These are phyloP conservation scores for Nematodospora valgi DNA, from an alignment of 805 yeast species.

Conservation along the genomic window DNA sequence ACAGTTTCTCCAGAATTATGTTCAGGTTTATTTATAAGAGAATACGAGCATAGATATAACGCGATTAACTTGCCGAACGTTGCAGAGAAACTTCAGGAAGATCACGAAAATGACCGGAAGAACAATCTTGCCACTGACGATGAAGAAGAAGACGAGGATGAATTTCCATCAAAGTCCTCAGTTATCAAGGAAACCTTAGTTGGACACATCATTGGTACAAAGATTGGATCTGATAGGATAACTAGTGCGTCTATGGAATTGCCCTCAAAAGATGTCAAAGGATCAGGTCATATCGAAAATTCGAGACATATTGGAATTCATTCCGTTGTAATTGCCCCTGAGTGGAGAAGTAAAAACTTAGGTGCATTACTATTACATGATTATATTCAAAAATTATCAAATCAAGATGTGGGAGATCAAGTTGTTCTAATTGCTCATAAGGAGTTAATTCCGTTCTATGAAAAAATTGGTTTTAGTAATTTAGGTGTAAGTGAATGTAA, in stretches of 20 bases:
- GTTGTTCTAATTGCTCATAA: slow-evolving; percentile 73
- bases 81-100: slow-evolving; percentile 31
- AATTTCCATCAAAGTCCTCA: slow-evolving; percentile 46
- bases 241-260: slow-evolving; percentile 59
- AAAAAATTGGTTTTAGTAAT: slow-evolving; percentile 73
- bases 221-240: slow-evolving; percentile 48
- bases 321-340: slow-evolving; percentile 72
- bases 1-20: slow-evolving; percentile 85
- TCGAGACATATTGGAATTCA: slow-evolving; percentile 79
- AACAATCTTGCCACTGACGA: slow-evolving; percentile 29
- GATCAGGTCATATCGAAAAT: slow-evolving; percentile 68
- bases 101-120: slow-evolving; percentile 21
- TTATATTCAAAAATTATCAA: slow-evolving; percentile 83
- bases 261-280: slow-evolving; percentile 48
- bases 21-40: slow-evolving; percentile 80
- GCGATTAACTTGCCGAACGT: slow-evolving; percentile 41
- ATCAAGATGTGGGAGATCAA: slow-evolving; percentile 80
- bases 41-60: slow-evolving; percentile 47
- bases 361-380: slow-evolving; percentile 84
- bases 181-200: slow-evolving; percentile 62
- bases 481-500: slow-evolving; percentile 60
- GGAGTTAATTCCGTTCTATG: slow-evolving; percentile 70
- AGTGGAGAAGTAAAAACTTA: slow-evolving; percentile 75
- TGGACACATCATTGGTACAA: slow-evolving; percentile 81
- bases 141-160: slow-evolving; percentile 28